Conservation (phyloP, 2,329 filamentous ascomycete species). For the Talaromyces sp. region DNA sequence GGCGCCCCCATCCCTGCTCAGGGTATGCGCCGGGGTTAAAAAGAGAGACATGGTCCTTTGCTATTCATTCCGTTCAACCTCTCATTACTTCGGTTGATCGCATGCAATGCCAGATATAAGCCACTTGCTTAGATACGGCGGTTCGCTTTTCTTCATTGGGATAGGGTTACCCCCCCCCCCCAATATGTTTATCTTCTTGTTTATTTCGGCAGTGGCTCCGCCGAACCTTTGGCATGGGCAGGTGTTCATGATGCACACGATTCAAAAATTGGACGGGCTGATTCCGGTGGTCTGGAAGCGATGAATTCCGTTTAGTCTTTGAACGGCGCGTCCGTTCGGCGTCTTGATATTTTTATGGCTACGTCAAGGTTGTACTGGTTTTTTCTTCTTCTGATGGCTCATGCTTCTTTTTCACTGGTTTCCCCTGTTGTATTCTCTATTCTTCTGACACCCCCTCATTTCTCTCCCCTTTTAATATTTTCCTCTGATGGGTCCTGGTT, state of each 20-base stretch:
- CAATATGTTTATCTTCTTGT: slow-evolving; percentile 1
- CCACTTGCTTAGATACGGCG: slow-evolving; percentile 19
- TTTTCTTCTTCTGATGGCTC: slow-evolving; percentile 18
- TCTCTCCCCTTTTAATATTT: slow-evolving; percentile 10
- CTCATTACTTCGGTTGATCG: slow-evolving; percentile 13
- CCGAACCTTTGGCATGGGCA: slow-evolving; percentile 39
- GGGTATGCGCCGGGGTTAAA: slow-evolving; percentile 36
- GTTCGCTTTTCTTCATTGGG: slow-evolving; percentile 16
- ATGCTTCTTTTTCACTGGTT: slow-evolving; percentile 19
- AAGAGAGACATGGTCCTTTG: slow-evolving; percentile 3
- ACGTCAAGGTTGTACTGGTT: slow-evolving; percentile 25
- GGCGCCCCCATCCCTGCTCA: slow-evolving; percentile 40
- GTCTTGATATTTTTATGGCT: slow-evolving; percentile 32
- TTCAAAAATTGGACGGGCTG: slow-evolving; percentile 38
- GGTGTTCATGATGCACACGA: slow-evolving; percentile 46
- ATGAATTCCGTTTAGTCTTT: slow-evolving; percentile 31
- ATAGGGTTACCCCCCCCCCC: slow-evolving; percentile 11
- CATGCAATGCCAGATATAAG: slow-evolving; percentile 6
- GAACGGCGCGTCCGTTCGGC: slow-evolving; percentile 34
- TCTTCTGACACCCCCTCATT: neutral
- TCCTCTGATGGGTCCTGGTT: slow-evolving; percentile 14
- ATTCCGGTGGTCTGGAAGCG: slow-evolving; percentile 32
- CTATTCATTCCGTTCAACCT: slow-evolving; percentile 12
- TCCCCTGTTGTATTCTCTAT: slow-evolving; percentile 18
- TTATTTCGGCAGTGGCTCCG: slow-evolving; percentile 27